Conservation (phyloP, 768 basidiomycete genomes). For the Pleurotus djamor region DNA sequence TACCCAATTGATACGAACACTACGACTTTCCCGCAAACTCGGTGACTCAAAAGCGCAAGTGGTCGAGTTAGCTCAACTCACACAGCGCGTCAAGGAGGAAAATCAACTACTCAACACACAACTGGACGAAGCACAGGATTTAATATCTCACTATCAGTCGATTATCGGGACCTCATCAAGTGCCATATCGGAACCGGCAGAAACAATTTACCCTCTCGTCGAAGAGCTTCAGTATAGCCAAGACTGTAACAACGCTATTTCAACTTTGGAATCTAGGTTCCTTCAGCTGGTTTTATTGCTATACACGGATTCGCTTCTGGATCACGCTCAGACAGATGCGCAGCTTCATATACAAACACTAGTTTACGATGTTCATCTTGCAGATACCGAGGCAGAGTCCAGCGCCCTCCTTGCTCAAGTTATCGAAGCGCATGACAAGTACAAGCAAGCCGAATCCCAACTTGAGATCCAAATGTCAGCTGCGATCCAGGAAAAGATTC, state of each 20-base stretch:
- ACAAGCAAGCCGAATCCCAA: background rate
- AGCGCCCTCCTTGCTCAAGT: slow-evolving; percentile 16
- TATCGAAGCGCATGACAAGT: slow-evolving; percentile 13
- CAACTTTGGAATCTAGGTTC: too few relatives aligned
- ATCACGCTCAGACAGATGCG: too few relatives aligned
- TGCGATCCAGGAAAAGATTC: slow-evolving; percentile 15
- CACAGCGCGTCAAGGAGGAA: slow-evolving; percentile 55
- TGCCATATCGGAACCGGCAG: background rate
- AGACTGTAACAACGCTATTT: too few relatives aligned
- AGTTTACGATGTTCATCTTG: too few relatives aligned
- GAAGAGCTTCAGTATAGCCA: background rate
- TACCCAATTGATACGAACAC: slow-evolving; percentile 34
- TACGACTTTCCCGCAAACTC: slow-evolving; percentile 65
- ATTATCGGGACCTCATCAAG: background rate
- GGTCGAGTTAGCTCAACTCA: slow-evolving; percentile 57
- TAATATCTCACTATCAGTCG: background rate
- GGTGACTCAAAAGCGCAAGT: slow-evolving; percentile 70
- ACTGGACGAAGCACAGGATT: slow-evolving; percentile 26
- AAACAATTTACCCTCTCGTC: background rate
- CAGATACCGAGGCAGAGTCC: slow-evolving; percentile 27
- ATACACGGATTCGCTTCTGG: too few relatives aligned
- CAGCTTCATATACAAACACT: too few relatives aligned
- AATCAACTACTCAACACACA: slow-evolving; percentile 39
- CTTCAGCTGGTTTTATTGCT: too few relatives aligned
- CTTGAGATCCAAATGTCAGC: slow-evolving; percentile 3